Evolutionary conservation across 202 grass and related monocot species (phyloP), one percentile per base, ranked within the genome.

Genomic region (Alloteropsis angusta): DNA sequence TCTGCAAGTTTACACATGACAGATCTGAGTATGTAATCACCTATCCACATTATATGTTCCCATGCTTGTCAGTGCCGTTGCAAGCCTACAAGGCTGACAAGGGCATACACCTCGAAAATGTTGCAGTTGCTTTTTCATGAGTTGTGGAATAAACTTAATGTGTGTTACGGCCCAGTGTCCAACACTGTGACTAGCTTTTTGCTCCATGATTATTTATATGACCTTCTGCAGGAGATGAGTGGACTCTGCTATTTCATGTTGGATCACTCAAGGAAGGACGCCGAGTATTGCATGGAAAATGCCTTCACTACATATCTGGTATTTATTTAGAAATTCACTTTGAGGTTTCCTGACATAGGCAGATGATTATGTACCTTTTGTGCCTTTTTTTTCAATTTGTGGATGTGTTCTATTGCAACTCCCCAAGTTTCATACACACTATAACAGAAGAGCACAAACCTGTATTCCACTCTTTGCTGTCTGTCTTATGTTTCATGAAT

Each of bases 231-330:
- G 96, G 96, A 99, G 82, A 96, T 96, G 96, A 96, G 84, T 80
- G 96, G 82, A 41, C 92, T 99, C 71, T 94, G 87, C 52, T 99
- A 84, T 82, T 99, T 96, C 89, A 96, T 99, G 88, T 81, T 99
- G 82, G 96, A 99, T 87, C 92, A 99, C 55, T 99, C 92, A 60
- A 96, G 92, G 87, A 99, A 99, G 79, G 96, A 96, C 5, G 86
- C 92, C 10, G 96, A 99, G 58, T 95, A 94, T 89, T 99, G 84
- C 75, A 96, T 96, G 92, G 96, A 99, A 80, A 93, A 86, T 99
- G 86, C 96, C 52, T 96, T 99, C 37, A 79, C 43, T 79, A 96
- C 92, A 68, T 96, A 99, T 91, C 79, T 96, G 92, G 96, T 99
- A 89, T 75, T 76, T 75, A 9, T 55, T 77, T 65, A 60, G 30